These are phyloP conservation scores for Hemileia vastatrix DNA, from an alignment of 1,284 basidiomycete species.

Conservation along the genomic window DNA sequence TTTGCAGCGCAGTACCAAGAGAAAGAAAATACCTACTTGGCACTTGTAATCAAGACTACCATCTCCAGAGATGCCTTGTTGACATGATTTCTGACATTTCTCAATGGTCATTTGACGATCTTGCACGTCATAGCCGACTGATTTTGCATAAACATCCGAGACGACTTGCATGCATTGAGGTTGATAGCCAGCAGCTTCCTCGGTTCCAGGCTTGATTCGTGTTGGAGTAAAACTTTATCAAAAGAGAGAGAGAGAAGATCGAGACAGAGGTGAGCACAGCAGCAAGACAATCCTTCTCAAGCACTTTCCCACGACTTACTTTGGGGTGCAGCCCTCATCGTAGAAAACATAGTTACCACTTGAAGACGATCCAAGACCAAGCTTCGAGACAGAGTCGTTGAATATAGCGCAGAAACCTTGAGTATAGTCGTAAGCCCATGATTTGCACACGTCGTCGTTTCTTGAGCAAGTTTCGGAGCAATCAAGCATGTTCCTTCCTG, in stretches of 20 bases:
- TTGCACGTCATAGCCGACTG: not conserved
- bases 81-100: not conserved
- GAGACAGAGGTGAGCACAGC: no score
- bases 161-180: not conserved
- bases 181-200: not conserved
- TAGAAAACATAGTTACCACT: no score
- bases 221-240: not conserved
- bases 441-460: not conserved
- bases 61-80: not conserved
- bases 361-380: no score
- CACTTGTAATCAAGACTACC: no score
- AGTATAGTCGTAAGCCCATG: no score
- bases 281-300: no score
- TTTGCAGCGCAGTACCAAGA: no score
- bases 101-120: not conserved
- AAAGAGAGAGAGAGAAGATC: not conserved
- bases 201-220: not conserved
- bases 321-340: no score
- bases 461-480: not conserved
- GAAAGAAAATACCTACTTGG: no score
- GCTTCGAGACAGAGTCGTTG: no score
- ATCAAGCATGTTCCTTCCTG: not conserved
- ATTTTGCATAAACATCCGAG: not conserved
- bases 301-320: not conserved
- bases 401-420: no score